Evolutionary conservation across 1,284 basidiomycete genomes (phyloP).

Genomic region (Malassezia sp.): DNA sequence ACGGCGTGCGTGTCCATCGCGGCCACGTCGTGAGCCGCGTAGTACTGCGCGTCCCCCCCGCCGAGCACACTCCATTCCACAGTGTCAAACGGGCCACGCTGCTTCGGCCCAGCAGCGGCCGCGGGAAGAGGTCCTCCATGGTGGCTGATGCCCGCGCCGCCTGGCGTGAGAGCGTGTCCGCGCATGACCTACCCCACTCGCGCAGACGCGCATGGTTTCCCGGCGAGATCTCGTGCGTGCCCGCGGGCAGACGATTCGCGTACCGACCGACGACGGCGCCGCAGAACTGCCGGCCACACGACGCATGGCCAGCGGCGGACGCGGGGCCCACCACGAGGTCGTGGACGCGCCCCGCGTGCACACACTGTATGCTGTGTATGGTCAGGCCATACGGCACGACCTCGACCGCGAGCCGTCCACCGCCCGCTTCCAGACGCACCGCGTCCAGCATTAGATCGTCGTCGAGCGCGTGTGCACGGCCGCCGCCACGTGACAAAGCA

Average conservation of each 20-base stretch:
- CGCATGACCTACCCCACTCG: constrained; percentile 12
- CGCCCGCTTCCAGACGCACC: neutral
- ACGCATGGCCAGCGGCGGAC: constrained; percentile 23
- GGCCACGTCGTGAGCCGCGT: neutral
- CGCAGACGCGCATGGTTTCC: neutral
- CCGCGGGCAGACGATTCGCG: constrained; percentile 37
- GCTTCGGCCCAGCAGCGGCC: constrained; percentile 16
- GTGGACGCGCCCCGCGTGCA: constrained; percentile 4
- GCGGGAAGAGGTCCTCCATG: constrained; percentile 32
- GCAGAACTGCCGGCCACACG: constrained; percentile 25
- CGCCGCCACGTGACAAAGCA: constrained; percentile 6
- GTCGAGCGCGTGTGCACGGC: constrained; percentile 1
- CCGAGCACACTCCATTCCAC: constrained; percentile 27
- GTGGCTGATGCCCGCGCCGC: constrained; percentile 23
- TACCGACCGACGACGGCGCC: constrained; percentile 39
- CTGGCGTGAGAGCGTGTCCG: constrained; percentile 5
- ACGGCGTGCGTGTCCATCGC: constrained; percentile 1
- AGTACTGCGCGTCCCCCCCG: constrained; percentile 17
- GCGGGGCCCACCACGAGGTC: constrained; percentile 41
- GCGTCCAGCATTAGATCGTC: neutral
- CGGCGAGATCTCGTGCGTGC: too few species aligned
- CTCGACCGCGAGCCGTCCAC: constrained; percentile 3
- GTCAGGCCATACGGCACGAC: constrained; percentile 37
- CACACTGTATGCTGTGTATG: constrained; percentile 25
- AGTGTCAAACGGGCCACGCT: constrained; percentile 35